Base-by-base conservation (phyloP, 371 early-diverging fungal species). In the Blastocladiella emersonii region DNA sequence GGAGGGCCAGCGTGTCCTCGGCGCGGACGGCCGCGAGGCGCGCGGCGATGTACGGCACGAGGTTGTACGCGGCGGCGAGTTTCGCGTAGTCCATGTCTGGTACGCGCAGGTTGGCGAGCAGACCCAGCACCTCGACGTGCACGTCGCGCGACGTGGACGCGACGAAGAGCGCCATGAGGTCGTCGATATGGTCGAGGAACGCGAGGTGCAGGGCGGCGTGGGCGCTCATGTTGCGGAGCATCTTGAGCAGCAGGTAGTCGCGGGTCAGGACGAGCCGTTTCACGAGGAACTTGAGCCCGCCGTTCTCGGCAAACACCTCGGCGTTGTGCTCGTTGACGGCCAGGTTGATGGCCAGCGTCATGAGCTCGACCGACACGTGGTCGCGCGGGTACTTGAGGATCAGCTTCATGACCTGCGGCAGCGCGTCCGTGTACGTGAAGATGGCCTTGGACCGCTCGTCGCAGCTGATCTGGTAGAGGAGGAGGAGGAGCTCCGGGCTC, bases 181-280 rank as follows among this genome's bases (percentile, higher is more conserved):
- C 78, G 66, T 79, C 79, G 51, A 79, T 69, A 61, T 72, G 73
- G 41, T 79, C 79, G 68, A 79, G 63, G 63, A 79, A 79, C 60
- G 66, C 32, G 63, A 74, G 65, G 25, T 34, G 44, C 5, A 44
- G 39, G 27, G 48, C 60, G 21, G 34, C 72, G 34, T 70, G 71
- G 45, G 49, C 25, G 19, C 70, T 64, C 43, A 79, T 66, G 57
- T 74, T 77, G 10, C 75, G 67, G 25, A 77, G 49, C 73, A 80
- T 69, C 64, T 80, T 80, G 32, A 79, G 65, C 48, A 80, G 53
- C 32, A 78, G 65, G 27, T 70, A 65, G 64, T 80, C 80, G 45
- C 71, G 51, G 15, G 76, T 73, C 63, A 77, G 78, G 36, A 78
- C n/a, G 21, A 70, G 75, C 27, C 76, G 65, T 62, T 73, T 71